Evolutionary conservation across 23 red algal genomes (phyloP).

Genomic region (Agarophyton chilense): DNA sequence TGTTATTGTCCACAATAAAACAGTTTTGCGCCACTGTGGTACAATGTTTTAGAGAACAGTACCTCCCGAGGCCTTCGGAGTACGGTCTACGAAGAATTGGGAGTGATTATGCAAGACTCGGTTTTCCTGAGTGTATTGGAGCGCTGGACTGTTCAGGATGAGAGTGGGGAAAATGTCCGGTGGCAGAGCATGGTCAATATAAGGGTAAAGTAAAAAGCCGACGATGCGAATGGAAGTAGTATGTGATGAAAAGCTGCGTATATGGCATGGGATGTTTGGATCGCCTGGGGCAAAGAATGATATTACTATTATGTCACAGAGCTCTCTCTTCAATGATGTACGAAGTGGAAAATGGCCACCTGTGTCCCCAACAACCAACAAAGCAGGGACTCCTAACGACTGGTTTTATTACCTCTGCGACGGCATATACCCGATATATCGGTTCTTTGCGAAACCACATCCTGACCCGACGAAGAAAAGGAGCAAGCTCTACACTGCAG

Average conservation of each 20-base stretch:
- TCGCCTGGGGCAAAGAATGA: slow-evolving; percentile 46
- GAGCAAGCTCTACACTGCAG: neutral
- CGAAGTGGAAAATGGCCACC: slow-evolving; percentile 40
- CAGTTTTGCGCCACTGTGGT: slow-evolving; percentile 8
- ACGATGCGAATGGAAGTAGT: no score
- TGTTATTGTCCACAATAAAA: neutral
- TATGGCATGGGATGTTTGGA: slow-evolving; percentile 58
- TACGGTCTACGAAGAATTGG: neutral
- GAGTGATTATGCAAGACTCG: neutral
- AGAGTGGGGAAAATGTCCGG: slow-evolving; percentile 3
- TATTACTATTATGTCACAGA: slow-evolving; percentile 10
- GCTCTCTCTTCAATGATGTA: slow-evolving; percentile 29
- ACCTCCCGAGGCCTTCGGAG: neutral
- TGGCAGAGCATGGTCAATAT: no score
- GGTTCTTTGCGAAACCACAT: neutral
- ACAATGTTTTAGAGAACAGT: neutral
- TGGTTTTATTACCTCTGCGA: neutral
- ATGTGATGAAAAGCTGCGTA: slow-evolving; percentile 25
- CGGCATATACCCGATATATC: neutral
- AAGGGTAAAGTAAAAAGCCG: no score
- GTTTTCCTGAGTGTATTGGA: slow-evolving; percentile 1
- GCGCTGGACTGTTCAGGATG: neutral
- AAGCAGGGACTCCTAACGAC: neutral
- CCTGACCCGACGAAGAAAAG: neutral
- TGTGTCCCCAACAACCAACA: neutral